phyloP scores from a whole-genome alignment of 176 grass and related monocot species.

The Zoysia pacifica region DNA sequence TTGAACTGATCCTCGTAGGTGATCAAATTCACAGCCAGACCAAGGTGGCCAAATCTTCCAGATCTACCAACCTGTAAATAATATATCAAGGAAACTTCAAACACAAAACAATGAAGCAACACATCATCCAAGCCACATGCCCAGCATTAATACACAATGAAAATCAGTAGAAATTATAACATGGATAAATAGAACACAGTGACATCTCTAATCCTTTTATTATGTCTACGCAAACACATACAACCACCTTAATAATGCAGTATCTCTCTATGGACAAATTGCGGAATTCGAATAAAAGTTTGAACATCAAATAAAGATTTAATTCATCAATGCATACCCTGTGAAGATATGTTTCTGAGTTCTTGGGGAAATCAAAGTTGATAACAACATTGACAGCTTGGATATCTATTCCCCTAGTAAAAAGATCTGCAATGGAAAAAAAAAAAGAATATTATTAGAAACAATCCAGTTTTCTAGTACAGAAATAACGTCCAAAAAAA shows the following conservation, averaged over 20 bases:
- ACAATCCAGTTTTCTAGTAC: neutral
- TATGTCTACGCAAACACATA: too few relatives aligned
- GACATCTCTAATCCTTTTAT: too few relatives aligned
- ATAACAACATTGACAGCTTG: conserved; percentile 99
- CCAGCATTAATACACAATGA: too few relatives aligned
- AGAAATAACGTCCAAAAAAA: neutral
- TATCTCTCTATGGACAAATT: too few relatives aligned
- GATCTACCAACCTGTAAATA: conserved; percentile 81
- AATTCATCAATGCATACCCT: conserved; percentile 54
- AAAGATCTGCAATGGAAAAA: conserved; percentile 72
- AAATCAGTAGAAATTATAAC: too few relatives aligned
- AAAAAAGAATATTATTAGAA: conserved; percentile 19
- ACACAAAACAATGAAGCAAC: too few relatives aligned
- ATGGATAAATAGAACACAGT: too few relatives aligned
- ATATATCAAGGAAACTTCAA: too few relatives aligned
- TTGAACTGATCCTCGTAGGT: conserved; percentile 97
- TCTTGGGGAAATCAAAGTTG: conserved; percentile 99
- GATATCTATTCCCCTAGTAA: conserved; percentile 98
- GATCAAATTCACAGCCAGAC: conserved; percentile 92
- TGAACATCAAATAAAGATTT: too few relatives aligned
- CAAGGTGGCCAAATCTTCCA: conserved; percentile 92
- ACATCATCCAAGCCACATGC: too few relatives aligned
- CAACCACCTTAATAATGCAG: too few relatives aligned
- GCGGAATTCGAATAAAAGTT: too few relatives aligned
- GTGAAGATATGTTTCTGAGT: conserved; percentile 96